Percentiles rank a stretch among this genome's conserved stretches.
phyloP scores from a whole-genome alignment of 306 rosid genomes.

The Parietaria judaica region DNA sequence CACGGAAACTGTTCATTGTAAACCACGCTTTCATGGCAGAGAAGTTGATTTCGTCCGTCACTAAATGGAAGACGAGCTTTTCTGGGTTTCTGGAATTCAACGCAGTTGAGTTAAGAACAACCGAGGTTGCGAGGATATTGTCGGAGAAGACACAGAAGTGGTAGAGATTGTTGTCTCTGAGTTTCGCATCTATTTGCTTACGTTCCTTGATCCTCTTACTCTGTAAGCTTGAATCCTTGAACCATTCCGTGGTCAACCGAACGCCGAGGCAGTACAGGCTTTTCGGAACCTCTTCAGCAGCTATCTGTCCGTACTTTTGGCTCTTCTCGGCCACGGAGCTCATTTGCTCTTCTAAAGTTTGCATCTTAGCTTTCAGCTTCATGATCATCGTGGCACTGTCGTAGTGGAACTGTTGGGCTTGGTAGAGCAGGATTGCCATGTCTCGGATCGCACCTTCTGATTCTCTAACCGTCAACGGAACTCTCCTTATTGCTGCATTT shows the following conservation, averaged over 20 bases:
- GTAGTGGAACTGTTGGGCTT: constrained; percentile 84
- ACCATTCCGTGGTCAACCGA: constrained; percentile 74
- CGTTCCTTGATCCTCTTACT: constrained; percentile 41
- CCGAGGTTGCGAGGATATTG: constrained; percentile 83
- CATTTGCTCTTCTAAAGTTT: constrained; percentile 73
- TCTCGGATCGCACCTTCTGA: constrained; percentile 60
- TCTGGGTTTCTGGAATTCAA: constrained; percentile 53
- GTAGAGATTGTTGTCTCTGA: constrained; percentile 53
- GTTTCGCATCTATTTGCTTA: constrained; percentile 52
- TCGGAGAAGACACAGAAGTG: constrained; percentile 85
- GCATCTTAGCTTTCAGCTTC: constrained; percentile 81
- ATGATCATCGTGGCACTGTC: constrained; percentile 88
- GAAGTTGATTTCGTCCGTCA: constrained; percentile 76
- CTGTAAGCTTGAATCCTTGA: constrained; percentile 39
- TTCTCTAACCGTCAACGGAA: constrained; percentile 53
- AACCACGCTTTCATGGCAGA: constrained; percentile 92
- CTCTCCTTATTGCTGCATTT: constrained; percentile 68
- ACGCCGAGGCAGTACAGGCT: constrained; percentile 83
- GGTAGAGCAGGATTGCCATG: constrained; percentile 68
- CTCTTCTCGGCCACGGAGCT: constrained; percentile 72
- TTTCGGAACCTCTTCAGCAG: constrained; percentile 90
- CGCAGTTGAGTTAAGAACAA: constrained; percentile 81
- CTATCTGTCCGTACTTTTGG: constrained; percentile 81
- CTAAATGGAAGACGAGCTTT: constrained; percentile 70
- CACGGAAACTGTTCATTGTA: constrained; percentile 49